Percentiles rank a stretch among this genome's conserved stretches.
phyloP scores from a whole-genome alignment of 2,329 filamentous ascomycete species.

The Tetracladium maxilliforme region DNA sequence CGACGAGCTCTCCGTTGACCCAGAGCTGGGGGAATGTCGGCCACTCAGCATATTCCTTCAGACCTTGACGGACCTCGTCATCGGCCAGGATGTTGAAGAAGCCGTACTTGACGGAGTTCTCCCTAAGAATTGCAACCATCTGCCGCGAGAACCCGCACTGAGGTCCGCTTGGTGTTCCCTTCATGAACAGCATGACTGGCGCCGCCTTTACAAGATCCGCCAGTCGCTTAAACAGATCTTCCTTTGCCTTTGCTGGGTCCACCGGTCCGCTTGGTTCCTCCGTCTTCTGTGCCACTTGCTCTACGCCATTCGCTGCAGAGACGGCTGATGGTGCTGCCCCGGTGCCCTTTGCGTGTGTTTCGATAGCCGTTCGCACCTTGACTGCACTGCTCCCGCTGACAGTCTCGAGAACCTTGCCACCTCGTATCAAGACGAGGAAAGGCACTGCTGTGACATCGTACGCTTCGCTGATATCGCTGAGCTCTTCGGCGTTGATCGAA shows the following conservation, averaged over 20 bases:
- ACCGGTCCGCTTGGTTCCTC: conserved; percentile 15
- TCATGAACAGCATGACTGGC: conserved; percentile 98
- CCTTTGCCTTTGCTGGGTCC: conserved; percentile 51
- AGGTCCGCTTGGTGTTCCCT: conserved; percentile 73
- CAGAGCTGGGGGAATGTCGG: conserved; percentile 94
- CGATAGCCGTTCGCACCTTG: conserved; percentile 74
- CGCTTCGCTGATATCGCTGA: conserved; percentile 78
- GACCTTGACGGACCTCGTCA: conserved; percentile 87
- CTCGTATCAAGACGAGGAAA: conserved; percentile 71
- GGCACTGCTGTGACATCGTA: conserved; percentile 95
- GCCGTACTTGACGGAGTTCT: conserved; percentile 86
- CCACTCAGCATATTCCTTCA: conserved; percentile 98
- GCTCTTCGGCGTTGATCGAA: conserved; percentile 84
- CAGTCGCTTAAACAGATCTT: conserved; percentile 72
- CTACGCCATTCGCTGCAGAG: conserved; percentile 1
- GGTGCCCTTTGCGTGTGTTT: conserved; percentile 53
- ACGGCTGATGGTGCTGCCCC: conserved; percentile 9
- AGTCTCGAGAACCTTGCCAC: conserved; percentile 63
- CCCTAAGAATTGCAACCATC: conserved; percentile 71
- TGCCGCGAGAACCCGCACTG: conserved; percentile 91
- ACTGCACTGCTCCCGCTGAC: conserved; percentile 82
- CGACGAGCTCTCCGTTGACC: conserved; percentile 79
- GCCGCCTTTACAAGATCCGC: conserved; percentile 83
- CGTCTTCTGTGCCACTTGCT: conserved; percentile 24
- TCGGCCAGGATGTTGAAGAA: conserved; percentile 99